Percentiles rank a stretch among this genome's conserved stretches.
These are phyloP conservation scores for Anthoceros angustus DNA, from an alignment of 225 moss, liverwort and hornwort genomes.

Conservation along the genomic window DNA sequence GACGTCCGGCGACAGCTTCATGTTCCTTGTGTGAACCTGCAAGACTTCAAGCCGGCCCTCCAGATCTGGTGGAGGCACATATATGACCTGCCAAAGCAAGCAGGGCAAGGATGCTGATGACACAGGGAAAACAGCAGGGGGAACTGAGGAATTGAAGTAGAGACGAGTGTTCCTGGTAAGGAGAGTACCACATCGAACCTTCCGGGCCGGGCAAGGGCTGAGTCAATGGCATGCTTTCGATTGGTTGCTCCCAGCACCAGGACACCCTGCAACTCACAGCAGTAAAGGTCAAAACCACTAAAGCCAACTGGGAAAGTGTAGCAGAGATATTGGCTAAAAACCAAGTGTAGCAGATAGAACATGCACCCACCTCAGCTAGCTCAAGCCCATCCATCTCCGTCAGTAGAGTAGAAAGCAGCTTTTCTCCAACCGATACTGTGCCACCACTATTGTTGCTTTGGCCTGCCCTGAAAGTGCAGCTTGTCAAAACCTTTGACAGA, in stretches of 20 bases:
- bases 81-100: constrained; percentile 42
- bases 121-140: background rate
- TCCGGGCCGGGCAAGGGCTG: constrained; percentile 86
- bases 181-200: constrained; percentile 74
- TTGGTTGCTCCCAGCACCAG: constrained; percentile 90
- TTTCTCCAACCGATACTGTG: constrained; percentile 80
- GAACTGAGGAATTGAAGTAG: background rate
- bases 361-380: constrained; percentile 50
- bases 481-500: constrained; percentile 12
- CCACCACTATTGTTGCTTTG: constrained; percentile 23
- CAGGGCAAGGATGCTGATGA: background rate
- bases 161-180: constrained; percentile 13
- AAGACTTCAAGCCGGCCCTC: constrained; percentile 72
- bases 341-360: background rate
- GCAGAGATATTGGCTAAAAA: constrained; percentile 6
- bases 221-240: constrained; percentile 81
- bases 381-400: constrained; percentile 98
- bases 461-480: constrained; percentile 10
- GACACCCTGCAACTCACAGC: constrained; percentile 43
- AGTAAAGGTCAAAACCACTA: background rate
- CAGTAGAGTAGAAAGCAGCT: constrained; percentile 76
- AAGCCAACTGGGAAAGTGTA: background rate
- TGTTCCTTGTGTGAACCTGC: constrained; percentile 47
- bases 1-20: constrained; percentile 43
- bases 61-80: constrained; percentile 80